Base-by-base conservation (phyloP, 768 basidiomycete genomes). In the Leccinum longicurvipes region DNA sequence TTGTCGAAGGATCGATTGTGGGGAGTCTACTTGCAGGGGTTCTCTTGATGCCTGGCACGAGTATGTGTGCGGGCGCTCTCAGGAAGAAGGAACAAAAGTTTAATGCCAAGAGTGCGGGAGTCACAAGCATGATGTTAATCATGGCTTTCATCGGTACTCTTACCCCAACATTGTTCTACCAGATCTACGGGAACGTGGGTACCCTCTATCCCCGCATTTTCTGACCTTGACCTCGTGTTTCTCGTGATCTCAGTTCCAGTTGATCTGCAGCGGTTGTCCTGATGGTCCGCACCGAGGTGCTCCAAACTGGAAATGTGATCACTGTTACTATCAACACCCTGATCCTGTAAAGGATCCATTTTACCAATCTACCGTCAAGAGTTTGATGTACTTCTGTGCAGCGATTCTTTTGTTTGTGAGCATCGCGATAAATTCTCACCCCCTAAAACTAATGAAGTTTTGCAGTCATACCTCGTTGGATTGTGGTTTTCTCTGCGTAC, bases 111-210 rank as follows among this genome's bases (percentile, higher is more conserved):
- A 93, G 91, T 65, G 97, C 97, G 6, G 92, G 97, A 34, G 97
- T 99, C 15, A 99, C 97, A 0, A 97, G 94, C 69, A 97, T 97
- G 78, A 96, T 99, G 92, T 73, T 99, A 70, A 98, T 99, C 74
- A 98, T 98, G 96, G 97, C 97, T 12, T 92, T 99, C 70, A 96
- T 99, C 58, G 97, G 97, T 12, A 92, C 91, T 2, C 77, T 99
- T 55, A 85, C 93, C 0, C 97, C 97, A 3, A 98, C 97, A 1
- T 69, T 99, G 67, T 99, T 99, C 72, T 99, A 99, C 74, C 95
- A 98, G 72, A 94, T 89, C 10, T 99, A 96, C 70, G 97, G 97
- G 50, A 93, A 91, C 60, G 96, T 98, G 66, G 73, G 93, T 81
- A 17, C 54, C 44, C 29, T 50, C 28, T 47, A 23, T 58, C n/a